Conservation (phyloP, 805 yeast genomes). For the Millerozyma acaciae region DNA sequence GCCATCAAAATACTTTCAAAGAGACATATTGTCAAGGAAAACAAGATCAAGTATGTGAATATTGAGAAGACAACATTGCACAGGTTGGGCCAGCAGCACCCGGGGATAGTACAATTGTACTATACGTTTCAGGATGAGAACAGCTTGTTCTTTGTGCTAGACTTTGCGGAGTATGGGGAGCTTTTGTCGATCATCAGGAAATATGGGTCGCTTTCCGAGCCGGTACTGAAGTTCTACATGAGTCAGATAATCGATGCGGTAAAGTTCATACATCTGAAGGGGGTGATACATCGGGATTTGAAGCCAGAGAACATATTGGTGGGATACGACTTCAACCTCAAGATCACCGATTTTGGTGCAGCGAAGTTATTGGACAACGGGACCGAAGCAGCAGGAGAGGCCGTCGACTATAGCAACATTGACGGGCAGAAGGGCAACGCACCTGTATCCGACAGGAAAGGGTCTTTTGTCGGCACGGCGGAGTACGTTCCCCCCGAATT, state of each 20-base stretch:
- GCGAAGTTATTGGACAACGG: slow-evolving; percentile 62
- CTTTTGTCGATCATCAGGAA: slow-evolving; percentile 72
- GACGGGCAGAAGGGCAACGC: slow-evolving; percentile 3
- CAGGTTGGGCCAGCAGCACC: slow-evolving; percentile 79
- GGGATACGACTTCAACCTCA: slow-evolving; percentile 79
- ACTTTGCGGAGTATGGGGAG: slow-evolving; percentile 95
- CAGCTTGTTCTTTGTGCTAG: slow-evolving; percentile 85
- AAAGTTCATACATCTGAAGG: slow-evolving; percentile 80
- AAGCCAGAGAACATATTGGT: slow-evolving; percentile 92
- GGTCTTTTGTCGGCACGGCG: slow-evolving; percentile 95
- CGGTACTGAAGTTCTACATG: slow-evolving; percentile 74
- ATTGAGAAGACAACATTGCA: slow-evolving; percentile 90
- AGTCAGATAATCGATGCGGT: slow-evolving; percentile 88
- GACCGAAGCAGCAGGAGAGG: slow-evolving; percentile 31
- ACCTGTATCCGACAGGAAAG: slow-evolving; percentile 27
- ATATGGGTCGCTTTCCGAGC: slow-evolving; percentile 72
- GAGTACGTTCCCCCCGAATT: slow-evolving; percentile 95
- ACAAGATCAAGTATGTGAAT: slow-evolving; percentile 91
- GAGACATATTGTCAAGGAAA: slow-evolving; percentile 88
- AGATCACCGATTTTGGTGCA: slow-evolving; percentile 98
- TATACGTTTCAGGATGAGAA: slow-evolving; percentile 93
- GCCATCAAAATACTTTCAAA: slow-evolving; percentile 92
- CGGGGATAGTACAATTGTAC: slow-evolving; percentile 87
- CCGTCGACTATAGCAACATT: slow-evolving; percentile 28
- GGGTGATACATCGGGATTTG: slow-evolving; percentile 89